Conservation (phyloP, 257 asterid species). For the Plantago elongata region DNA sequence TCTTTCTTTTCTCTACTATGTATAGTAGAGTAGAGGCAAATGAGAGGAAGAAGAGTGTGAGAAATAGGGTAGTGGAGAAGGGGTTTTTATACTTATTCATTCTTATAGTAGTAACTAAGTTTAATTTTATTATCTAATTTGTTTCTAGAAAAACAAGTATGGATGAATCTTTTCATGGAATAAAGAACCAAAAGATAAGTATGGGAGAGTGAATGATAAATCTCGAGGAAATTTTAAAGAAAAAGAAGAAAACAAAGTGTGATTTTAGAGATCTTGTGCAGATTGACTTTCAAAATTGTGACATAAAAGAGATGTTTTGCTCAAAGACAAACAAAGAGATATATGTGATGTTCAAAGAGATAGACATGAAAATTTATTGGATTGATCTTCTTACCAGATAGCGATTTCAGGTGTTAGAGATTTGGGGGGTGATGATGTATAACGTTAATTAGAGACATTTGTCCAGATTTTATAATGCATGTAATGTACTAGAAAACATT, state of each 20-base stretch:
- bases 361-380: background rate
- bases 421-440: background rate
- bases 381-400: background rate
- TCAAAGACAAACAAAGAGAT: background rate
- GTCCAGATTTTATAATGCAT: background rate
- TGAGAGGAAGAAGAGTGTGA: constrained; percentile 9
- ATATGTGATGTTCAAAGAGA: background rate
- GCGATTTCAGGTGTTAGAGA: background rate
- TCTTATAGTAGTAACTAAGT: constrained; percentile 11
- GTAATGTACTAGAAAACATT: background rate
- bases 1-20: background rate
- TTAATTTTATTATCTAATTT: background rate
- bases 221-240: background rate
- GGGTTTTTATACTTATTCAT: constrained; percentile 18
- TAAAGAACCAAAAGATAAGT: background rate
- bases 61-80: constrained; percentile 28
- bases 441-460: background rate
- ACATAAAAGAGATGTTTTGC: background rate
- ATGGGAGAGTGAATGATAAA: background rate
- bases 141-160: background rate
- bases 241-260: background rate
- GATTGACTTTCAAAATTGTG: background rate
- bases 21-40: constrained; percentile 10
- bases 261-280: no score
- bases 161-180: background rate